Evolutionary conservation across 441 rosid genomes (phyloP), one percentile per base, ranked within the genome.

Genomic region (Euphorbia schlechtendalii): DNA sequence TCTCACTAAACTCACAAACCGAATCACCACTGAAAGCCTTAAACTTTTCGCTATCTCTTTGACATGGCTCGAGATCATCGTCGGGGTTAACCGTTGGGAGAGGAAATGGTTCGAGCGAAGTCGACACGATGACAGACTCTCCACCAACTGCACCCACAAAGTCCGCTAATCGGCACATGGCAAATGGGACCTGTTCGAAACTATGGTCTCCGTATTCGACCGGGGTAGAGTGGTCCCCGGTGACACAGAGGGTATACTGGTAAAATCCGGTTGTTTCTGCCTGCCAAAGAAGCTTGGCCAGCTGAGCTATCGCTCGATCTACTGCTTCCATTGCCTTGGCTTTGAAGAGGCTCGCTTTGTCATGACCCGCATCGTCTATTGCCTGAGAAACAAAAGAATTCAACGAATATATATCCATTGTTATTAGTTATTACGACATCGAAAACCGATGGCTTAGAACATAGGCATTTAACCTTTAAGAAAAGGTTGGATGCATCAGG

Each of bases 181-280:
- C 66, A 66, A 90, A 84, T 17, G 97, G 97, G 58, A 93, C 97
- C 20, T 97, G 84, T 71, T 93, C 98, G 17, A 88, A 93, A 80
- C 97, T 93, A 77, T 93, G 97, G 73, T 93, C 97, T 57, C 97
- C 98, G 40, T 93, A 88, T 76, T 90, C 98, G 48, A 93, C 98
- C 0, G 97, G 96, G 18, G 98, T 93, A 30, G 96, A 90, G 79
- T 90, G 97, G 75, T 93, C 98, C 28, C 98, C 96, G 0, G 98
- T 93, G 56, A 90, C 84, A 72, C 92, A 88, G 41, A 90, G 78
- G 64, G 76, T 85, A 59, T 84, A 93, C 60, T 83, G 71, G 66
- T 82, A 88, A 17, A 78, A 76, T 27, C 84, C 77, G 0, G 74
- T 80, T 64, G 74, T 70, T 73, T 93, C 98, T 32, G 86, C 92